phyloP scores from a whole-genome alignment of 495 filamentous ascomycete species.

The Trichoderma orchidacearum region DNA sequence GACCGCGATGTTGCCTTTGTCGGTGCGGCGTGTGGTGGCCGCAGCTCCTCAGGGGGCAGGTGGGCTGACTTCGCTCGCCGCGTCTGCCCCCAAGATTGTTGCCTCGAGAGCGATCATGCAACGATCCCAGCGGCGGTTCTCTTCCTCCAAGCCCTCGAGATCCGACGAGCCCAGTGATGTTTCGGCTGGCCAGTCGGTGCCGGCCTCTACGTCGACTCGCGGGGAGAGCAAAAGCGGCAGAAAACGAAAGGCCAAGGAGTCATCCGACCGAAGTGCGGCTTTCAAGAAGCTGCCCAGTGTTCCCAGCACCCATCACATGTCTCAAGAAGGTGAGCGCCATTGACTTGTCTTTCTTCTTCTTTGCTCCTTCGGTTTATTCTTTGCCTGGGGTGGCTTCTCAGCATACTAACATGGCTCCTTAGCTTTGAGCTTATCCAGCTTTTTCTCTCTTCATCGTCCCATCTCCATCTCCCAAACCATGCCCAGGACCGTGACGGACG shows the following conservation, averaged over 20 bases:
- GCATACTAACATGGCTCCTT: too few species aligned
- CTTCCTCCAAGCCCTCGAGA: slow-evolving; percentile 45
- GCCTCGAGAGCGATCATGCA: slow-evolving; percentile 22
- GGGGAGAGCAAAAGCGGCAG: slow-evolving; percentile 19
- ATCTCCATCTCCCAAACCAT: slow-evolving; percentile 75
- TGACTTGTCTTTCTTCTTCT: not conserved
- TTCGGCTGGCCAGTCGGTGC: slow-evolving; percentile 24
- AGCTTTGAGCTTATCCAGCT: slow-evolving; percentile 81
- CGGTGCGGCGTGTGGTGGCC: slow-evolving; percentile 3
- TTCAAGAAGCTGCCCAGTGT: slow-evolving; percentile 58
- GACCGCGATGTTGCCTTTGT: slow-evolving; percentile 2
- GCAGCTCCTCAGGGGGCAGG: slow-evolving; percentile 9
- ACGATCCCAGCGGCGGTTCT: slow-evolving; percentile 33
- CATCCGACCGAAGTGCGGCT: slow-evolving; percentile 7
- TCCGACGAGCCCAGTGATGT: slow-evolving; percentile 34
- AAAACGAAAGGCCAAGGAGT: slow-evolving; percentile 28
- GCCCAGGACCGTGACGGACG: slow-evolving; percentile 54
- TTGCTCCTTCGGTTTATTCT: slow-evolving; percentile 6
- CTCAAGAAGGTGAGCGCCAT: slow-evolving; percentile 48
- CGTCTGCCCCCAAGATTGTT: slow-evolving; percentile 19
- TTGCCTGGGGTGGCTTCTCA: too few species aligned
- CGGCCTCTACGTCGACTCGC: slow-evolving; percentile 17
- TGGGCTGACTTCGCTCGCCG: slow-evolving; percentile 22
- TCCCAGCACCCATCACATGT: slow-evolving; percentile 67
- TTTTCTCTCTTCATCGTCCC: slow-evolving; percentile 92